Evolutionary conservation across 202 grass and related monocot genomes (phyloP).

Genomic region (Carex sylvatica): DNA sequence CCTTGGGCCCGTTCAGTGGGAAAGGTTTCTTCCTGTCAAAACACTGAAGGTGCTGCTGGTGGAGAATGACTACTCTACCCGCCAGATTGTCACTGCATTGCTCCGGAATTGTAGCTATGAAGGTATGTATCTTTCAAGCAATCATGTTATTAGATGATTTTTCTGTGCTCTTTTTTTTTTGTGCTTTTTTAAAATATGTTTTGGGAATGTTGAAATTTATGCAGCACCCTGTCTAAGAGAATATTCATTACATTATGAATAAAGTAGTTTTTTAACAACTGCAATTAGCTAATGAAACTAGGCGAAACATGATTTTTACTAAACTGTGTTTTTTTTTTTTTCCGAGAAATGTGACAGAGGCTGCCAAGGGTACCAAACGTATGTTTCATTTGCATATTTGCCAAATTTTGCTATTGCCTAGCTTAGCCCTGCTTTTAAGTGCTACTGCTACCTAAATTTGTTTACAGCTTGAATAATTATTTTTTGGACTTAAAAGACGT

Average conservation of each 20-base stretch:
- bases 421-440: not conserved
- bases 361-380: not conserved
- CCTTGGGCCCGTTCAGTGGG: conserved; percentile 40
- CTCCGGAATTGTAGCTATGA: conserved; percentile 83
- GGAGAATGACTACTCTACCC: conserved; percentile 81
- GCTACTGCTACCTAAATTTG: not conserved
- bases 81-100: conserved; percentile 79
- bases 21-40: conserved; percentile 82
- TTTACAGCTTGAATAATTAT: not conserved
- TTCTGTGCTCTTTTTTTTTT: not conserved
- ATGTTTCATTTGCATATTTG: not conserved
- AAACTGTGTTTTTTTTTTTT: not conserved
- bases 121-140: conserved; percentile 49
- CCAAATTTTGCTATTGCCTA: not conserved
- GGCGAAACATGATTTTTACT: not conserved
- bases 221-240: not conserved
- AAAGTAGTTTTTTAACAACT: not conserved
- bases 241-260: not conserved
- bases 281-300: not conserved
- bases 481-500: not conserved
- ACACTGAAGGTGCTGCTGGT: conserved; percentile 67
- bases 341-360: too few species aligned
- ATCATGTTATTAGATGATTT: not conserved
- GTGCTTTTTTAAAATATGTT: not conserved
- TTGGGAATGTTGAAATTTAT: not conserved